Evolutionary conservation across 148 eudicot genomes (phyloP), one percentile per base, ranked within the genome.

Genomic region (Hydrangea macrophylla): DNA sequence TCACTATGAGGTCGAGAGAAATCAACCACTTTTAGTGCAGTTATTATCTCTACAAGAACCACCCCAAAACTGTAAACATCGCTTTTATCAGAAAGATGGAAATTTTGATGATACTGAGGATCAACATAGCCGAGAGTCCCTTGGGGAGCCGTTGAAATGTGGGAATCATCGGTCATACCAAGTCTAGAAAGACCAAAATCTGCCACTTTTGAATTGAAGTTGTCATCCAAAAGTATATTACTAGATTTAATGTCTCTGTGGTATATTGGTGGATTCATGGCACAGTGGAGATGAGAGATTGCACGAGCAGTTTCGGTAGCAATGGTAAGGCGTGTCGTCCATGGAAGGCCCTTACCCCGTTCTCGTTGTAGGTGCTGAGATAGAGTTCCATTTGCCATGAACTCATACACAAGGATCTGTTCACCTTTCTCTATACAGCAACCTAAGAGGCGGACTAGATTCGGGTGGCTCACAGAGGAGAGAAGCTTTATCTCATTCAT

Each of bases 51-150:
- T 24, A 77, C 81, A 25, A 81, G 81, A 60, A 81, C 81, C 1
- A 81, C 84, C 23, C 84, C 84, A 33, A 81, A 70, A 64, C 84
- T 81, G 33, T 81, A 81, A 17, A 81, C 81, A 31, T 81, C 85
- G 44, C 81, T 78, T 59, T 77, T 81, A 5, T 81, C 79, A 2
- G 74, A 74, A 11, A 73, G 65, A 58, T 70, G 75, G 30, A 69
- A 71, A 3, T 70, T 67, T 20, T 65, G 75, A 55, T 71, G 76
- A 67, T 78, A 78, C 26, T 78, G 75, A 1, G 82, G 82, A 39
- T 78, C 82, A 2, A 82, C 70, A 70, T 82, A 82, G 1, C 82
- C 82, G 0, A 79, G 76, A 22, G 82, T 82, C 26, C 85, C 85
- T 30, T 75, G 85, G 1, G 81, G 82, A 61, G 78, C 76, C 0